Conservation (phyloP, 805 yeast genomes). For the Barnettozyma californica region DNA sequence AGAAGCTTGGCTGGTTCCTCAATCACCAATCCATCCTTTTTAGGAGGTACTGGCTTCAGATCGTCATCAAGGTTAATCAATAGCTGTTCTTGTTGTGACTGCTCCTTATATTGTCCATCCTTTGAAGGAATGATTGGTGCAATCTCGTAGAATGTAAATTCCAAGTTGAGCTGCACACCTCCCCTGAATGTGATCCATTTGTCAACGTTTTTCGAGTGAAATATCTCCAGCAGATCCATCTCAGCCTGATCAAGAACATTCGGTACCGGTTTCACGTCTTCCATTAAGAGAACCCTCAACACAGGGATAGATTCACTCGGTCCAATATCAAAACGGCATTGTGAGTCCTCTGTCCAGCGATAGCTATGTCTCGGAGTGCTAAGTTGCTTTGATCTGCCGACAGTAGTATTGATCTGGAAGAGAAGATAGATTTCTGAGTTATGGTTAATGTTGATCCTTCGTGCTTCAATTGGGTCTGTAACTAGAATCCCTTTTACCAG, state of each 20-base stretch:
- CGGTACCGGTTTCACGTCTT: slow-evolving; percentile 12
- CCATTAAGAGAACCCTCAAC: slow-evolving; percentile 17
- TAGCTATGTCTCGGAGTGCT: not conserved
- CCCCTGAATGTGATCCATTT: slow-evolving; percentile 14
- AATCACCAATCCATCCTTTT: not conserved
- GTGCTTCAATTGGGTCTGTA: slow-evolving; percentile 23
- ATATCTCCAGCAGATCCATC: slow-evolving; percentile 13
- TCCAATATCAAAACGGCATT: slow-evolving; percentile 20
- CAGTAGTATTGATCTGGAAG: slow-evolving; percentile 20
- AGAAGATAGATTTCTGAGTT: slow-evolving; percentile 14
- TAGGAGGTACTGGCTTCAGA: not conserved
- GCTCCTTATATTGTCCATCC: not conserved
- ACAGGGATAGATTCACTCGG: slow-evolving; percentile 11
- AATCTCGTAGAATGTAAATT: slow-evolving; percentile 21
- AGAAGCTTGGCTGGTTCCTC: slow-evolving; percentile 10
- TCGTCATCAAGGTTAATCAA: not conserved
- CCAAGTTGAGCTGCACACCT: slow-evolving; percentile 17
- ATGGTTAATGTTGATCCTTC: slow-evolving; percentile 7
- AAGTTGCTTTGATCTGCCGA: slow-evolving; percentile 11
- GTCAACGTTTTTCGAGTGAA: slow-evolving; percentile 12
- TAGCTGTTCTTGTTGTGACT: not conserved
- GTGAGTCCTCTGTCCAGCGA: slow-evolving; percentile 22
- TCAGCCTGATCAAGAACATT: slow-evolving; percentile 15
- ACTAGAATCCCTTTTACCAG: slow-evolving; percentile 21
- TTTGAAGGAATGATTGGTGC: slow-evolving; percentile 22